phyloP scores from a whole-genome alignment of 2,329 filamentous ascomycete species.

The Orbilia oligospora region DNA sequence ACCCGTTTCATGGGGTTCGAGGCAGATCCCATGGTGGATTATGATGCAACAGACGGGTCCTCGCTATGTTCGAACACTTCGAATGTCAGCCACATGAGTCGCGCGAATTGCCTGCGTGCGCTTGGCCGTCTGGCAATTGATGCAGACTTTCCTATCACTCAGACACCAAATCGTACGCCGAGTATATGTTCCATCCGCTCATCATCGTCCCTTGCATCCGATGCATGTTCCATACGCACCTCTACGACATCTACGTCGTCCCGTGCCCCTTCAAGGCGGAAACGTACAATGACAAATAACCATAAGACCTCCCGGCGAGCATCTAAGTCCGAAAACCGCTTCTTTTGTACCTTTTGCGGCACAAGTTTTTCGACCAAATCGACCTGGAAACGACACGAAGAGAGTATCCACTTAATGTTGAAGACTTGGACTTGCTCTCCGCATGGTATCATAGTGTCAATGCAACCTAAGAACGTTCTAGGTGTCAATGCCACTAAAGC shows the following conservation, averaged over 20 bases:
- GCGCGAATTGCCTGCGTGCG: slow-evolving; percentile 36
- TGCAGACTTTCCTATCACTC: neutral
- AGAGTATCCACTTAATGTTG: slow-evolving; percentile 57
- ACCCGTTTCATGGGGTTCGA: slow-evolving; percentile 17
- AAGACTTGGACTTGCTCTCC: slow-evolving; percentile 58
- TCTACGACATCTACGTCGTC: slow-evolving; percentile 44
- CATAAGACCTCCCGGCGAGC: slow-evolving; percentile 42
- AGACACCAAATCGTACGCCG: slow-evolving; percentile 20
- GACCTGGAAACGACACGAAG: slow-evolving; percentile 58
- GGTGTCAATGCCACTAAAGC: neutral
- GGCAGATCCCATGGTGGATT: neutral
- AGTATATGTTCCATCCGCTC: slow-evolving; percentile 54
- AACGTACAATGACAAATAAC: slow-evolving; percentile 59
- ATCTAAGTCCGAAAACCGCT: slow-evolving; percentile 52
- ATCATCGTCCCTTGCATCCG: slow-evolving; percentile 39
- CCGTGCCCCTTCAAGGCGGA: slow-evolving; percentile 47
- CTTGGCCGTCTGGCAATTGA: slow-evolving; percentile 30
- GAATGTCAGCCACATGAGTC: slow-evolving; percentile 36
- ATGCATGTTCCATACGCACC: slow-evolving; percentile 44
- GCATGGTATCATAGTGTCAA: slow-evolving; percentile 39
- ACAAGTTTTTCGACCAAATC: slow-evolving; percentile 58
- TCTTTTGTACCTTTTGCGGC: slow-evolving; percentile 59
- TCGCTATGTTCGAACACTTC: slow-evolving; percentile 43
- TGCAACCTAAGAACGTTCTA: slow-evolving; percentile 28
- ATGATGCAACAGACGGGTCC: slow-evolving; percentile 30